Conservation (phyloP, 2,329 filamentous ascomycete species). For the Trichoderma asperellum region DNA sequence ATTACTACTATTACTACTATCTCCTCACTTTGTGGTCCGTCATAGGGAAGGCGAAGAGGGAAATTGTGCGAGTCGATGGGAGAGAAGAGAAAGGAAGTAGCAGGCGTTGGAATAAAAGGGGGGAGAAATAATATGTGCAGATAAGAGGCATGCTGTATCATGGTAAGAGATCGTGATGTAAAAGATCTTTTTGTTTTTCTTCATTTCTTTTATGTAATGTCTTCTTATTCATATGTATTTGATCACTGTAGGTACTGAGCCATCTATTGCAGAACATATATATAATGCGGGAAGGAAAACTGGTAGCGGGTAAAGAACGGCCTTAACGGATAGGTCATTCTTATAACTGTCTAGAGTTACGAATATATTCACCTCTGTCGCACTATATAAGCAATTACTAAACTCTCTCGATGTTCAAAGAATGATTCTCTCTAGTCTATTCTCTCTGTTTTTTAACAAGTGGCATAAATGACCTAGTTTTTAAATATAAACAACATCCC, state of each 20-base stretch:
- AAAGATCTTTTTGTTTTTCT: constrained; percentile 1
- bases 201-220: neutral
- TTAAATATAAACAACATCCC: neutral
- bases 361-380: neutral
- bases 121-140: constrained; percentile 14
- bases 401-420: neutral
- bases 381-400: neutral
- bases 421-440: neutral
- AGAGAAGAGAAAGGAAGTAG: neutral
- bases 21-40: neutral
- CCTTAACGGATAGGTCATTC: neutral
- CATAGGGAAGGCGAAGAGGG: neutral
- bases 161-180: constrained; percentile 11
- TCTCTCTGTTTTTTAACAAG: neutral
- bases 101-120: constrained; percentile 9
- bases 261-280: constrained; percentile 4
- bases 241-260: constrained; percentile 8
- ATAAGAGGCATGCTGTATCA: neutral
- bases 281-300: constrained; percentile 12
- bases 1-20: neutral
- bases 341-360: constrained; percentile 13
- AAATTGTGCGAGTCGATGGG: neutral
- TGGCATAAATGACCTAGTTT: neutral
- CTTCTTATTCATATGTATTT: constrained; percentile 16
- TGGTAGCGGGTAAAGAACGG: constrained; percentile 15